These are phyloP conservation scores for Jaminaea rosea DNA, from an alignment of 1,284 basidiomycete species.

Conservation along the genomic window DNA sequence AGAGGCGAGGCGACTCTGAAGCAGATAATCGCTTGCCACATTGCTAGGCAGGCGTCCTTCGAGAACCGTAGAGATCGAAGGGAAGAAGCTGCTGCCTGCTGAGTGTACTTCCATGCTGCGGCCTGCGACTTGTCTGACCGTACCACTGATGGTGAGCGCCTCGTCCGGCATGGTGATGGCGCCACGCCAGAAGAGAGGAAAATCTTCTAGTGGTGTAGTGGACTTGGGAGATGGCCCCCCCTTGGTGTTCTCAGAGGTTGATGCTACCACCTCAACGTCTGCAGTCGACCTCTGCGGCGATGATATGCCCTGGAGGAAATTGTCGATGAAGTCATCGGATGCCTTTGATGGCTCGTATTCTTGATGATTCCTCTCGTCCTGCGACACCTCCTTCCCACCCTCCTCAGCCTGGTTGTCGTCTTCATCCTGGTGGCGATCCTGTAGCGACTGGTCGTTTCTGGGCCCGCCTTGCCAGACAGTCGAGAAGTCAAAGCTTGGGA, in stretches of 20 bases:
- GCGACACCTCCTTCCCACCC: constrained; percentile 3
- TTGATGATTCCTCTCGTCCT: constrained; percentile 4
- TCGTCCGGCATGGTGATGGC: constrained; percentile 41
- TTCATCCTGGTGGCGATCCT: too few relatives aligned
- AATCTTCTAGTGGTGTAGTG: constrained; percentile 10
- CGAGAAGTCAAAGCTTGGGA: constrained; percentile 10
- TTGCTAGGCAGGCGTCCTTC: constrained; percentile 39
- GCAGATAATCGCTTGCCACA: constrained; percentile 36
- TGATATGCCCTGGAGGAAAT: constrained; percentile 20
- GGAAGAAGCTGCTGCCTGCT: constrained; percentile 19
- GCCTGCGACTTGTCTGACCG: constrained; percentile 33
- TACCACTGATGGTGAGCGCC: constrained; percentile 30
- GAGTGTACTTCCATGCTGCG: constrained; percentile 7
- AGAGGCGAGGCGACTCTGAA: constrained; percentile 27
- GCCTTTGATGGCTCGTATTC: constrained; percentile 2
- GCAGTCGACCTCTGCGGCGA: background rate
- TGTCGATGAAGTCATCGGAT: constrained; percentile 34
- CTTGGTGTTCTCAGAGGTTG: background rate
- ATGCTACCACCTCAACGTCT: background rate
- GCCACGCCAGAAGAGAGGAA: constrained; percentile 35
- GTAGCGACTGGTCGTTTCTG: too few relatives aligned
- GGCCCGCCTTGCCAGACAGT: constrained; percentile 3
- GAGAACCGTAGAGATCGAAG: constrained; percentile 22
- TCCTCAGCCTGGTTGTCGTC: background rate
- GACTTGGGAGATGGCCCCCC: background rate